phyloP scores from a whole-genome alignment of 805 yeast species.

The Candida andamanensis region DNA sequence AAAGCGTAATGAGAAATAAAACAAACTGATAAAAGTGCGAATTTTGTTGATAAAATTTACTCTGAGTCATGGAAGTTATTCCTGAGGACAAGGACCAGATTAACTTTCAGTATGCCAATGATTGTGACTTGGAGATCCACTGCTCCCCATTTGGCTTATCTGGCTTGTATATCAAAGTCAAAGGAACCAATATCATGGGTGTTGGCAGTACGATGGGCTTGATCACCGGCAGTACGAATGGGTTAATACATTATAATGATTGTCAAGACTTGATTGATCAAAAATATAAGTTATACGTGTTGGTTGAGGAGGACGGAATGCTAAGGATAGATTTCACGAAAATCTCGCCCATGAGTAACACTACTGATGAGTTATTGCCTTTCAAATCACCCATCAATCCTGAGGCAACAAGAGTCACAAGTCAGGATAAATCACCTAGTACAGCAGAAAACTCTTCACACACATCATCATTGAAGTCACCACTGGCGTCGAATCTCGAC shows the following conservation, averaged over 20 bases:
- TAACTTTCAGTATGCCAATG: constrained; percentile 41
- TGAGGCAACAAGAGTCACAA: constrained; percentile 1
- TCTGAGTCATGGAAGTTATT: constrained; percentile 6
- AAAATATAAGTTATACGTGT: constrained; percentile 46
- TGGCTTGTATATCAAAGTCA: constrained; percentile 45
- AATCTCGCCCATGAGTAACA: constrained; percentile 25
- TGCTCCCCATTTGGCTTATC: constrained; percentile 54
- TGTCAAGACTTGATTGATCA: constrained; percentile 41
- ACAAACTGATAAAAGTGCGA: too few relatives aligned
- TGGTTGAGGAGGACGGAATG: constrained; percentile 41
- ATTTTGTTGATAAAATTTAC: too few relatives aligned
- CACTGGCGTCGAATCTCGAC: constrained; percentile 5
- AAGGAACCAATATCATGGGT: constrained; percentile 47
- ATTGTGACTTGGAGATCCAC: constrained; percentile 49
- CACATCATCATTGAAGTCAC: constrained; percentile 10
- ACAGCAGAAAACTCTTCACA: constrained; percentile 12
- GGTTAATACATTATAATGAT: constrained; percentile 45
- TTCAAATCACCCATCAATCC: constrained; percentile 1
- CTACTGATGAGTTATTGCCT: constrained; percentile 7
- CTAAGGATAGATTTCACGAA: constrained; percentile 49
- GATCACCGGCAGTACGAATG: constrained; percentile 48
- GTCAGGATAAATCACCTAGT: constrained; percentile 7
- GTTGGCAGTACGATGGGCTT: constrained; percentile 55
- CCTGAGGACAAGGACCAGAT: constrained; percentile 10
- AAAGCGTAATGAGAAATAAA: too few relatives aligned